phyloP scores from a whole-genome alignment of 768 basidiomycete genomes.

The Nidularia pulvinata region DNA sequence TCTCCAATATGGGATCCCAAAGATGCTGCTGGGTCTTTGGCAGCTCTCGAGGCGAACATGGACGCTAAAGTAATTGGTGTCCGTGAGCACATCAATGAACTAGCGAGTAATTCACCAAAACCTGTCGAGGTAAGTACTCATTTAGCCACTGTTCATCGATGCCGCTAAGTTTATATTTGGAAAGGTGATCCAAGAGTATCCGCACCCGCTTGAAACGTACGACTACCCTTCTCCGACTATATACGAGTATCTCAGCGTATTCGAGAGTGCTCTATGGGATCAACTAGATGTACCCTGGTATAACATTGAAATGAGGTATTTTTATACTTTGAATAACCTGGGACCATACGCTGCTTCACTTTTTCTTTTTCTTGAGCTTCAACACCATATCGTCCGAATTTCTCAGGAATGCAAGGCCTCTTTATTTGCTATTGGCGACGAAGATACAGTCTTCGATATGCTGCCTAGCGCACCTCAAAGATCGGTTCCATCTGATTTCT shows the following conservation, averaged over 20 bases:
- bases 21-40: slow-evolving; percentile 62
- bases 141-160: neutral
- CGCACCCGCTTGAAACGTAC: slow-evolving; percentile 48
- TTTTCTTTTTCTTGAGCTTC: slow-evolving; percentile 64
- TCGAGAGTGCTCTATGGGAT: slow-evolving; percentile 42
- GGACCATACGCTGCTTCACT: slow-evolving; percentile 78
- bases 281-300: slow-evolving; percentile 57
- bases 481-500: slow-evolving; percentile 32
- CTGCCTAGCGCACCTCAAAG: slow-evolving; percentile 8
- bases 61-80: slow-evolving; percentile 79
- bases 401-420: slow-evolving; percentile 17
- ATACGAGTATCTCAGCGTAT: slow-evolving; percentile 29
- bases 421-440: neutral
- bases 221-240: slow-evolving; percentile 53
- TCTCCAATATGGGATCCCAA: slow-evolving; percentile 85
- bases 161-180: neutral
- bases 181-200: slow-evolving; percentile 62
- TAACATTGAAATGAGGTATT: slow-evolving; percentile 63
- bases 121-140: slow-evolving; percentile 57
- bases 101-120: slow-evolving; percentile 58
- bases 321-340: slow-evolving; percentile 57
- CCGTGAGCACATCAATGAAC: slow-evolving; percentile 64
- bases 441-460: slow-evolving; percentile 12
- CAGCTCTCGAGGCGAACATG: slow-evolving; percentile 66
- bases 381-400: slow-evolving; percentile 42